Evolutionary conservation across 2,329 filamentous ascomycete genomes (phyloP), one percentile per base, ranked within the genome.

Genomic region (Fusarium cyanostomum): DNA sequence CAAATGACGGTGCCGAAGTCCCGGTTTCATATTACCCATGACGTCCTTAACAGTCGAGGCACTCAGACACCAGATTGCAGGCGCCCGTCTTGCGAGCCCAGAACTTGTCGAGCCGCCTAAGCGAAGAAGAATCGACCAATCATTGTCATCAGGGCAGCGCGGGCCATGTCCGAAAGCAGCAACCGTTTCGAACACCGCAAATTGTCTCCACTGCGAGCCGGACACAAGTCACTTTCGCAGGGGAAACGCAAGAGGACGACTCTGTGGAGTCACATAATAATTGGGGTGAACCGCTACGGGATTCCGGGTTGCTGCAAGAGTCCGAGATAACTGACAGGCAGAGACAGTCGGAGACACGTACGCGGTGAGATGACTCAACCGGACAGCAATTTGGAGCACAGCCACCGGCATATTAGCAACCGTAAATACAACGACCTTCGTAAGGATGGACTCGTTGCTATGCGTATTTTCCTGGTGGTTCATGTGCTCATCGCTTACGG

Each of bases 301-400:
- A 18, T 57, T 51, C 69, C 68, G 68, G 68, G 45, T 27, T 59
- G 18, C 50, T 67, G 54, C 56, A 63, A 58, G 46, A 69, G 61
- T 59, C 68, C 68, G 68, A 66, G 34, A 38, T 52, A 16, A 38
- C 49, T 24, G 27, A 24, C 12, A n/a, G n/a, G 26, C 18, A 49
- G 35, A 54, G 37, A 52, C 50, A 56, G 44, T 34, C 53, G 48
- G 35, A 54, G 49, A 38, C 44, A 56, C 26, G 43, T 39, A 42
- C 35, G 21, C 43, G 28, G 45, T 37, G 45, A 57, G 59, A 65
- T 67, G 64, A 67, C 60, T 67, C 64, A 49, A 54, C 45, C 41
- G 15, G 21, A 26, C 42, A 55, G 37, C 48, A 24, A n/a, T 16
- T 27, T 38, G 33, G 31, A 21, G 21, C 6, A 21, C 27, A 26